Conservation (phyloP, 306 rosid species). For the Neltuma alba region DNA sequence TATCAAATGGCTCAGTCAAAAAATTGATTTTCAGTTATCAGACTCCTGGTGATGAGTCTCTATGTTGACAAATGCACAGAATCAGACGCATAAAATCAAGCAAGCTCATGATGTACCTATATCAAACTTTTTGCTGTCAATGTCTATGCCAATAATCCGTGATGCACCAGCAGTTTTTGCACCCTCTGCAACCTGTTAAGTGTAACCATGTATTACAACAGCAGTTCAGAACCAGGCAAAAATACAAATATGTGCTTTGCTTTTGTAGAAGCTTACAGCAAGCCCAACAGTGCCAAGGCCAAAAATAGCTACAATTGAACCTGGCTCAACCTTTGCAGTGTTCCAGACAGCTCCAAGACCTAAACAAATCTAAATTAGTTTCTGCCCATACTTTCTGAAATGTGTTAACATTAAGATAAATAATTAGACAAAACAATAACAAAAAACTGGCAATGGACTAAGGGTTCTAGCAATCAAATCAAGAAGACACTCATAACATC, state of each 20-base stretch:
- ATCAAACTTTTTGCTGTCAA: constrained; percentile 82
- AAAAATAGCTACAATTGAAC: constrained; percentile 86
- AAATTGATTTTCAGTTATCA: constrained; percentile 1
- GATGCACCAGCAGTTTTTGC: constrained; percentile 96
- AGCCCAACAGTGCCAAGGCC: constrained; percentile 97
- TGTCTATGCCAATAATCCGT: constrained; percentile 83
- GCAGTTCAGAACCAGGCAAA: constrained; percentile 28
- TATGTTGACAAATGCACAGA: not conserved
- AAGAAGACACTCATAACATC: not conserved
- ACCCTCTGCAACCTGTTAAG: constrained; percentile 90
- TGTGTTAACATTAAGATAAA: not conserved
- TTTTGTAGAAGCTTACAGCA: constrained; percentile 65
- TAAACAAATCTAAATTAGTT: constrained; percentile 31
- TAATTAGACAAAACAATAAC: not conserved
- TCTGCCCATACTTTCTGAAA: not conserved
- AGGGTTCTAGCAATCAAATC: not conserved
- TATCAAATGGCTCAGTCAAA: not conserved
- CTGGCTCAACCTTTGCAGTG: constrained; percentile 91
- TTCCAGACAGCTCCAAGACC: constrained; percentile 99
- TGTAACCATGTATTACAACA: constrained; percentile 22
- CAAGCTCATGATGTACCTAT: constrained; percentile 53
- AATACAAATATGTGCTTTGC: constrained; percentile 11
- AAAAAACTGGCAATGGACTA: not conserved
- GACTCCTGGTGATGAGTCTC: not conserved
- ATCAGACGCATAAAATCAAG: not conserved